A percentile compares a stretch with the other conserved stretches of the same genome.
Conservation (phyloP, 2,329 filamentous ascomycete genomes). For the Thelonectria blattea region DNA sequence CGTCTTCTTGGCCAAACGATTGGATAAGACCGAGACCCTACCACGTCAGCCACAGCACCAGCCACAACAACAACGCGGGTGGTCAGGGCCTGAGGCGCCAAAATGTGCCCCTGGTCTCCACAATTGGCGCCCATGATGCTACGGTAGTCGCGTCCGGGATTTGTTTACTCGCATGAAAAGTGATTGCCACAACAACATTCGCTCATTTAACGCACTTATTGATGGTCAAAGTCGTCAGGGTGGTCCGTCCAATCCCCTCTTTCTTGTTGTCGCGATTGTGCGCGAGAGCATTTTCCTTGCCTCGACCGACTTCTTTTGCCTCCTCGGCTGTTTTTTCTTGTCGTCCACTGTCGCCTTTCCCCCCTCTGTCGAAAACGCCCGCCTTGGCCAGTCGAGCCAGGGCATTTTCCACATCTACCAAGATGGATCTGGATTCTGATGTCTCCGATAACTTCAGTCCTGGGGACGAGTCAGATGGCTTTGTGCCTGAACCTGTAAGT, state of each 20-base stretch:
- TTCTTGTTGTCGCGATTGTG: slow-evolving; percentile 35
- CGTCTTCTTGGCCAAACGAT: too few relatives aligned
- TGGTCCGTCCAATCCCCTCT: slow-evolving; percentile 34
- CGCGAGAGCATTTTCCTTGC: slow-evolving; percentile 30
- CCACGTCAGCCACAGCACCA: slow-evolving; percentile 16
- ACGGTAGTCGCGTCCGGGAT: slow-evolving; percentile 36
- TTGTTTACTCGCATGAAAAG: slow-evolving; percentile 40
- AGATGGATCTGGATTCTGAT: slow-evolving; percentile 57
- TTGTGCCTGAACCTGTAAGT: slow-evolving; percentile 48
- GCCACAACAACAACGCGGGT: slow-evolving; percentile 7
- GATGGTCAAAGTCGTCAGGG: slow-evolving; percentile 32
- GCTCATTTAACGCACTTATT: slow-evolving; percentile 26
- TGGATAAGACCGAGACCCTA: too few relatives aligned
- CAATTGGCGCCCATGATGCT: slow-evolving; percentile 12
- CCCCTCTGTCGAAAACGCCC: slow-evolving; percentile 26
- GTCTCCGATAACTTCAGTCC: slow-evolving; percentile 59
- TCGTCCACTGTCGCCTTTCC: slow-evolving; percentile 29
- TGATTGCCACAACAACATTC: slow-evolving; percentile 39
- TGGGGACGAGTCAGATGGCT: slow-evolving; percentile 51
- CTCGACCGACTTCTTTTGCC: slow-evolving; percentile 26
- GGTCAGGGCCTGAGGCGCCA: slow-evolving; percentile 33
- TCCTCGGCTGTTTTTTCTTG: slow-evolving; percentile 27
- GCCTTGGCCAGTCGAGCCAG: slow-evolving; percentile 27
- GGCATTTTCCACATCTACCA: slow-evolving; percentile 23
- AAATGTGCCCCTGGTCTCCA: slow-evolving; percentile 28